phyloP scores from a whole-genome alignment of 2,329 filamentous ascomycete species.

The Harringtonia lauricola region DNA sequence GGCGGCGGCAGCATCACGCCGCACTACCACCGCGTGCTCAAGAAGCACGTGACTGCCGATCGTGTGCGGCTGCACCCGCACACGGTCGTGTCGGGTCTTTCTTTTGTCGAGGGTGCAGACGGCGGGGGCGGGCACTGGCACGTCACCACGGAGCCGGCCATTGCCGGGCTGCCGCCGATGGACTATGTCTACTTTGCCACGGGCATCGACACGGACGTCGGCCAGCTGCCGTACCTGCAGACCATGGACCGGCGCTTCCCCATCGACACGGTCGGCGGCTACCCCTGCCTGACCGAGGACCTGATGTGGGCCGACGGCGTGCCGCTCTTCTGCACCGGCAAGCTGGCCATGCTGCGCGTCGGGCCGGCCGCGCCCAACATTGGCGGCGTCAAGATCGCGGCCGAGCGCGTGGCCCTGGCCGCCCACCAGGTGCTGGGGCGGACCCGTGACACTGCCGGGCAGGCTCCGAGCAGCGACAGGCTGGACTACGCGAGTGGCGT shows the following conservation, averaged over 20 bases:
- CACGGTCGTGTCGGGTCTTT: conserved; percentile 41
- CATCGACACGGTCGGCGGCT: conserved; percentile 49
- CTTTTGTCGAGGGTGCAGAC: conserved; percentile 14
- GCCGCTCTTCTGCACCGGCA: conserved; percentile 28
- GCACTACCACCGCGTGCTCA: conserved; percentile 54
- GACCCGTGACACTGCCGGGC: not conserved
- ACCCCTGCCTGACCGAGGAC: conserved; percentile 66
- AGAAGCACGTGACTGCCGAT: conserved; percentile 41
- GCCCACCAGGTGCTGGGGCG: conserved; percentile 1
- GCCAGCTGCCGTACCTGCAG: conserved; percentile 47
- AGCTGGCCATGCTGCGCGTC: conserved; percentile 10
- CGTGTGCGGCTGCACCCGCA: conserved; percentile 44
- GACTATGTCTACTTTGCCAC: conserved; percentile 71
- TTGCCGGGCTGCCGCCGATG: conserved; percentile 40
- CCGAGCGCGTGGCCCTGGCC: conserved; percentile 9
- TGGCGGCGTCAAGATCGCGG: conserved; percentile 9
- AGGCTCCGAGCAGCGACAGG: not conserved
- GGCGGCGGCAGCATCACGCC: conserved; percentile 71
- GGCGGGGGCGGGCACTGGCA: conserved; percentile 18
- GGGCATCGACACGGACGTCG: conserved; percentile 54
- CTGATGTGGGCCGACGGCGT: conserved; percentile 65
- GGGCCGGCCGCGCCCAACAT: conserved; percentile 11
- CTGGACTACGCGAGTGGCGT: conserved; percentile 7
- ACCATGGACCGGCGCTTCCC: conserved; percentile 49
- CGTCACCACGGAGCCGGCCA: conserved; percentile 40